Percentiles rank a stretch among this genome's conserved stretches.
Evolutionary conservation across 208 protist genomes (phyloP).

Genomic region (Trypanosoma brucei): DNA sequence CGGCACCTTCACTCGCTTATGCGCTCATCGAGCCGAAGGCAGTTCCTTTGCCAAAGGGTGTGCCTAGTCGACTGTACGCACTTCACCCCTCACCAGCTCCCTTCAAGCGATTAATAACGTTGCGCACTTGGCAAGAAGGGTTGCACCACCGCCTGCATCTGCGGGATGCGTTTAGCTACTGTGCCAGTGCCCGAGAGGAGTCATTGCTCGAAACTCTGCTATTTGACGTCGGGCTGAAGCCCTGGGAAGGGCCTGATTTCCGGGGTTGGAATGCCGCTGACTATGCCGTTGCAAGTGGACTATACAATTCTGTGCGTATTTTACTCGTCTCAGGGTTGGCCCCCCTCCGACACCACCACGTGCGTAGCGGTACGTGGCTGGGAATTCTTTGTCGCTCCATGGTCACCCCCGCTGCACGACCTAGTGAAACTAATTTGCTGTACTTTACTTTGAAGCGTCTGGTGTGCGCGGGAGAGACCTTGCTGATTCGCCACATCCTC

Average conservation of each 20-base stretch:
- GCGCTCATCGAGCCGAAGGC: conserved; percentile 40
- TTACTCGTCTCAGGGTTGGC: conserved; percentile 38
- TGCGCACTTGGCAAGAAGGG: conserved; percentile 10
- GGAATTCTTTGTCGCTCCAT: conserved; percentile 18
- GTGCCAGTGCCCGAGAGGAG: conserved; percentile 33
- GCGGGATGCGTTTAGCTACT: conserved; percentile 78
- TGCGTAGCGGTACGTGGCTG: conserved; percentile 9
- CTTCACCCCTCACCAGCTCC: conserved; percentile 37
- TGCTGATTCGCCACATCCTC: conserved; percentile 10
- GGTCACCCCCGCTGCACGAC: conserved; percentile 4
- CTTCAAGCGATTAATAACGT: conserved; percentile 46
- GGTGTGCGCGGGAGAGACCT: not conserved
- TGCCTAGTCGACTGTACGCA: conserved; percentile 22
- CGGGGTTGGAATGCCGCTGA: conserved; percentile 69
- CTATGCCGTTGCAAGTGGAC: conserved; percentile 31
- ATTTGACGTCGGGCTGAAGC: conserved; percentile 39
- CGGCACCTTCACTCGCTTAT: conserved; percentile 28
- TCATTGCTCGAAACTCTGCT: conserved; percentile 39
- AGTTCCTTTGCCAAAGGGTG: conserved; percentile 26
- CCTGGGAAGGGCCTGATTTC: conserved; percentile 52
- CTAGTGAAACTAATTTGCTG: conserved; percentile 3
- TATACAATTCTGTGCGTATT: conserved; percentile 28
- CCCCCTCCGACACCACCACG: conserved; percentile 34
- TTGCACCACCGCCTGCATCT: conserved; percentile 48
- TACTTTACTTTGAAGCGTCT: conserved; percentile 6